Evolutionary conservation across 1,284 basidiomycete genomes (phyloP).

Genomic region (Trametes sp.): DNA sequence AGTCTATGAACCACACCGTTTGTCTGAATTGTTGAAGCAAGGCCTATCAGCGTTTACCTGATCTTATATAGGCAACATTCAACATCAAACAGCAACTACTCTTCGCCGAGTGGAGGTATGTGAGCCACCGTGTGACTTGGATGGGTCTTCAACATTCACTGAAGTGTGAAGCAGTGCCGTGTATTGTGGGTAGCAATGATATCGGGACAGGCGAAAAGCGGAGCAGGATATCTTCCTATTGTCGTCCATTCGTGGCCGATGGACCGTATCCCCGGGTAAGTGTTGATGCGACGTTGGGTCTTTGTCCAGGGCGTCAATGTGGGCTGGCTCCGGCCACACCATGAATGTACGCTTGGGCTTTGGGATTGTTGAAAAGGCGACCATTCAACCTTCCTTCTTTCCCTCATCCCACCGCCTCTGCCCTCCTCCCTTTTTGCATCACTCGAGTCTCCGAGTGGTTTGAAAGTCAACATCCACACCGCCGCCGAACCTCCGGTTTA

Average conservation of each 20-base stretch:
- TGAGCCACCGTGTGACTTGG: too few species aligned
- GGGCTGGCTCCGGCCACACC: not conserved
- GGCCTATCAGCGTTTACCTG: not conserved
- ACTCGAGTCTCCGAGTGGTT: too few species aligned
- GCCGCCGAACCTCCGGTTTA: not conserved
- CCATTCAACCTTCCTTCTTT: not conserved
- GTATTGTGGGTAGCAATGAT: not conserved
- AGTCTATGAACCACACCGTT: too few species aligned
- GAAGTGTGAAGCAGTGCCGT: too few species aligned
- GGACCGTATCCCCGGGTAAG: not conserved
- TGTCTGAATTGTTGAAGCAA: not conserved
- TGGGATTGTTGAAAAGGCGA: not conserved
- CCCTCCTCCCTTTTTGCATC: not conserved
- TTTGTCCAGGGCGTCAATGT: constrained; percentile 17
- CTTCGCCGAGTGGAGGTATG: not conserved
- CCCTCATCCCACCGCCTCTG: not conserved
- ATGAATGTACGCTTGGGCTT: not conserved
- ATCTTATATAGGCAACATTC: not conserved
- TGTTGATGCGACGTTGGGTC: not conserved
- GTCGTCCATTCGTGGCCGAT: not conserved
- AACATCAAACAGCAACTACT: too few species aligned
- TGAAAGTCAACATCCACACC: not conserved
- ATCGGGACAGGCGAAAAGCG: not conserved
- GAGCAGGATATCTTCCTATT: not conserved
- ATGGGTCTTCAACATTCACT: too few species aligned